phyloP scores from a whole-genome alignment of 495 filamentous ascomycete genomes.

The Astrothelium macrocarpum region DNA sequence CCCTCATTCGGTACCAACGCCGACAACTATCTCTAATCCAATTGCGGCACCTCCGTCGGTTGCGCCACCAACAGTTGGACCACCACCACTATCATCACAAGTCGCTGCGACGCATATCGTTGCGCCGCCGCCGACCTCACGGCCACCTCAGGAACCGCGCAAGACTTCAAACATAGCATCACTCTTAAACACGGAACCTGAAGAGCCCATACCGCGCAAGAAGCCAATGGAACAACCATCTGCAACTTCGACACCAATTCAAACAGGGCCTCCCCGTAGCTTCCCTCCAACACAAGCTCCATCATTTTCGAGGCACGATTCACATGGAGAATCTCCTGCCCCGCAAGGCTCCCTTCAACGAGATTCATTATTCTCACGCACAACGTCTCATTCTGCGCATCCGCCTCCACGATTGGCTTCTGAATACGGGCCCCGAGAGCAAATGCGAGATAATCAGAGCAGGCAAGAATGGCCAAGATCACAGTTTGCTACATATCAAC shows the following conservation, averaged over 20 bases:
- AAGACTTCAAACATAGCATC: slow-evolving; percentile 21
- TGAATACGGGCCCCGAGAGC: not conserved
- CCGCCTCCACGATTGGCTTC: slow-evolving; percentile 5
- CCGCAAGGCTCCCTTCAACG: not conserved
- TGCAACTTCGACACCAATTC: not conserved
- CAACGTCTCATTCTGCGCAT: slow-evolving; percentile 7
- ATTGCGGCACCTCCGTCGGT: slow-evolving; percentile 2
- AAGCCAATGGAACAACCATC: not conserved
- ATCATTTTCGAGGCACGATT: not conserved
- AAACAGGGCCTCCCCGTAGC: not conserved
- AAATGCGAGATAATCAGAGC: not conserved
- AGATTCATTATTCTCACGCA: not conserved
- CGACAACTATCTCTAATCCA: not conserved
- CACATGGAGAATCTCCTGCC: not conserved
- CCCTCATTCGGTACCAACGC: slow-evolving; percentile 6
- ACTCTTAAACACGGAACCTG: slow-evolving; percentile 19
- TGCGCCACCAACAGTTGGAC: not conserved
- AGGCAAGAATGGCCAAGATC: not conserved
- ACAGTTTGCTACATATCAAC: not conserved
- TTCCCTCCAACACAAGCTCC: not conserved
- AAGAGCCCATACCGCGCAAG: slow-evolving; percentile 11
- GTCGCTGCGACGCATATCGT: too few species aligned
- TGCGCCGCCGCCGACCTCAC: too few species aligned
- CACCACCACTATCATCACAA: too few species aligned
- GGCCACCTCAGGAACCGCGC: slow-evolving; percentile 18